Evolutionary conservation across 345 rosid species (phyloP).

Genomic region (Gynandropsis gynandra): DNA sequence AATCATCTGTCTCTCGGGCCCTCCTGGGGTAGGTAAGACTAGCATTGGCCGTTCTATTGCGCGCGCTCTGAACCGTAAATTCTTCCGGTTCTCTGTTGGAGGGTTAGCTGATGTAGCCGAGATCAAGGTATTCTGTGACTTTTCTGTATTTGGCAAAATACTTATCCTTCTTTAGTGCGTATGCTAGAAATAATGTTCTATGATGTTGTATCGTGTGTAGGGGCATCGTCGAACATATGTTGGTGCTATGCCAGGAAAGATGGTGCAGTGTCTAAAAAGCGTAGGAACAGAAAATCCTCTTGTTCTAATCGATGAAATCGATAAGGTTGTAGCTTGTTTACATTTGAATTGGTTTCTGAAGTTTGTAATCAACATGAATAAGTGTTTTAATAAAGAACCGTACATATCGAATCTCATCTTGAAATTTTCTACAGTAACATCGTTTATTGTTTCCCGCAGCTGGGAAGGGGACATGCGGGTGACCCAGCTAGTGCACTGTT

Average conservation of each 20-base stretch:
- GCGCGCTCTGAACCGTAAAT: constrained; percentile 86
- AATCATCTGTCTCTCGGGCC: constrained; percentile 97
- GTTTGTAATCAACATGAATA: not conserved
- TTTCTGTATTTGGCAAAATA: constrained; percentile 7
- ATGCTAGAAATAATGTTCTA: constrained; percentile 1
- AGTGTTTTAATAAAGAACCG: constrained; percentile 2
- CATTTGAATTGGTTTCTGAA: constrained; percentile 16
- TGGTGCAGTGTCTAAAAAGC: constrained; percentile 97
- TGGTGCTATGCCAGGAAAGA: constrained; percentile 99
- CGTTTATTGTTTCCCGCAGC: constrained; percentile 36
- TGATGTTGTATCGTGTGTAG: constrained; percentile 35
- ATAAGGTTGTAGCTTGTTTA: constrained; percentile 52
- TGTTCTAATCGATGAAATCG: constrained; percentile 97
- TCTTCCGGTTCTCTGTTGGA: constrained; percentile 97
- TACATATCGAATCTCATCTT: not conserved
- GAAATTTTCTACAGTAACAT: not conserved
- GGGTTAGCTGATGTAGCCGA: constrained; percentile 98
- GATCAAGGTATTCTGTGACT: constrained; percentile 63
- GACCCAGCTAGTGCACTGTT: constrained; percentile 98
- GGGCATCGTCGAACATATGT: constrained; percentile 99
- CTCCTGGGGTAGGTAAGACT: constrained; percentile 99
- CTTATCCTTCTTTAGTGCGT: not conserved
- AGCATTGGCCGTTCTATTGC: constrained; percentile 99
- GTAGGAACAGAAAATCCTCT: constrained; percentile 99
- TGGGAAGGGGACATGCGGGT: constrained; percentile 96